Evolutionary conservation across 495 filamentous ascomycete genomes (phyloP).

Genomic region (Trichoderma asperelloides): DNA sequence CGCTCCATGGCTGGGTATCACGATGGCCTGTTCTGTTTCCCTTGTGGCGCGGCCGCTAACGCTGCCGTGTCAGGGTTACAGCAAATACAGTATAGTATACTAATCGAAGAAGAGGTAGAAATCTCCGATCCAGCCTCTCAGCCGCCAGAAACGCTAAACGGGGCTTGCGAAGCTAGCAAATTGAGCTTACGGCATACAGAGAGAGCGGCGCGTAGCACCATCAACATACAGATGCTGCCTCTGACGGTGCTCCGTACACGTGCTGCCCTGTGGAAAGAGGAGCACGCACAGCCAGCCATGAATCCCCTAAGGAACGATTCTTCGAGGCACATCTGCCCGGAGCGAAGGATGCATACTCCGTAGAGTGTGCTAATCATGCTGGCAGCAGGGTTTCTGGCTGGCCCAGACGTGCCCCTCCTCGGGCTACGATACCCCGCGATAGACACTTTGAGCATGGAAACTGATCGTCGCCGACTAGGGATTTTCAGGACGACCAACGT

Average conservation of each 20-base stretch:
- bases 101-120: neutral
- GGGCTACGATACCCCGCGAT: constrained; percentile 4
- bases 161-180: too few species aligned
- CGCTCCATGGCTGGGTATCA: neutral
- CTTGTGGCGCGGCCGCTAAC: neutral
- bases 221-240: neutral
- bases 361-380: neutral
- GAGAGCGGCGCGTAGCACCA: neutral
- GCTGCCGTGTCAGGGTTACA: too few species aligned
- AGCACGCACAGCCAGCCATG: too few species aligned
- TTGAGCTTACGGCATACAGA: too few species aligned
- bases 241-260: too few species aligned
- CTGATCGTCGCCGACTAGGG: neutral
- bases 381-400: neutral
- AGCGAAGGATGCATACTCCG: neutral
- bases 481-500: neutral
- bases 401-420: neutral
- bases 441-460: neutral
- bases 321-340: too few species aligned
- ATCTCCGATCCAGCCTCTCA: constrained; percentile 2
- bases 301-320: neutral
- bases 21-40: neutral
- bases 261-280: too few species aligned
- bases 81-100: too few species aligned
- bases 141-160: constrained; percentile 3